A percentile compares a stretch with the other conserved stretches of the same genome.
These are phyloP conservation scores for Venturia aucupariae DNA, from an alignment of 2,329 filamentous ascomycete species.

Conservation along the genomic window DNA sequence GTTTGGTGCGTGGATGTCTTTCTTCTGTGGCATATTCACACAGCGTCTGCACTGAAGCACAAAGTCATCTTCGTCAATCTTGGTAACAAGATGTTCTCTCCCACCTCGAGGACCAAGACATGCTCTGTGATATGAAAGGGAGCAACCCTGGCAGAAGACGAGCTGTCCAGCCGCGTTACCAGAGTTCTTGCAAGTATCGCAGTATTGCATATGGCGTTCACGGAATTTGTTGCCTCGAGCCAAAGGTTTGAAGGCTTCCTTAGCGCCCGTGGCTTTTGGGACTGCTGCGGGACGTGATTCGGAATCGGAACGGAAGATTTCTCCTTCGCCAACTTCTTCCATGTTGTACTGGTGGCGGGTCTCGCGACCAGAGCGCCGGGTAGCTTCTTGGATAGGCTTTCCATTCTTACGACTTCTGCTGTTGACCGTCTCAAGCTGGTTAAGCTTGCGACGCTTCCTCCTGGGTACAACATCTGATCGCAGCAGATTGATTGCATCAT, in stretches of 20 bases:
- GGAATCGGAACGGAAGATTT: constrained; percentile 42
- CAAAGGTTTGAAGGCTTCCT: constrained; percentile 64
- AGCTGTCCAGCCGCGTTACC: constrained; percentile 33
- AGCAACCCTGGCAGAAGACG: constrained; percentile 87
- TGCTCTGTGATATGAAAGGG: constrained; percentile 67
- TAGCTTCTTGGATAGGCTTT: constrained; percentile 21
- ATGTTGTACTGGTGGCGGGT: constrained; percentile 39
- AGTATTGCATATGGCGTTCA: constrained; percentile 57
- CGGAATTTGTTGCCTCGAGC: constrained; percentile 57
- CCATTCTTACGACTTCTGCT: constrained; percentile 11
- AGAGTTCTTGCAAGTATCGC: constrained; percentile 58
- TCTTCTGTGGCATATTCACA: constrained; percentile 57
- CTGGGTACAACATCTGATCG: constrained; percentile 33
- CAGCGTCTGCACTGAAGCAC: constrained; percentile 87
- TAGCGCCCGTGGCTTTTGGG: constrained; percentile 49
- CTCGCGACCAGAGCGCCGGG: constrained; percentile 36
- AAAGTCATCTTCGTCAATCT: constrained; percentile 65
- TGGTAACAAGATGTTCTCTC: constrained; percentile 85
- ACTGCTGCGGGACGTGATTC: constrained; percentile 28
- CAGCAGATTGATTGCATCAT: constrained; percentile 18
- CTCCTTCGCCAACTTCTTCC: constrained; percentile 51
- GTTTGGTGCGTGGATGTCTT: constrained; percentile 60
- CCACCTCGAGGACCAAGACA: constrained; percentile 67
- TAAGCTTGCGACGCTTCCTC: constrained; percentile 25
- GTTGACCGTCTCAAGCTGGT: background rate